phyloP scores from a whole-genome alignment of 345 rosid species.

The Salix arbutifolia region DNA sequence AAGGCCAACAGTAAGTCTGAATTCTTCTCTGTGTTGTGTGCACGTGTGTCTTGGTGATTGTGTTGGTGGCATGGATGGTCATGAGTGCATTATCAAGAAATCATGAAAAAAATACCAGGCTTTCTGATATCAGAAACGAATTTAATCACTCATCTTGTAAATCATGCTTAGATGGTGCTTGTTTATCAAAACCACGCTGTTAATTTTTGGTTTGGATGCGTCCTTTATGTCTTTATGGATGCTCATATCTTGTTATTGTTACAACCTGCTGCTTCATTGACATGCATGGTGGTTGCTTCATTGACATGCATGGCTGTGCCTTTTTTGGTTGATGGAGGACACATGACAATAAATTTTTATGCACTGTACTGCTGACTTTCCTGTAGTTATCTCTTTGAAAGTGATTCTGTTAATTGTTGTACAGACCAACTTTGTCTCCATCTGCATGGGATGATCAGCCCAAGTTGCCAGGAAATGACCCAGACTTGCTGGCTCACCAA shows the following conservation, averaged over 20 bases:
- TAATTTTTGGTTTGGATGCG: slow-evolving; percentile 3
- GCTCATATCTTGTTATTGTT: background rate
- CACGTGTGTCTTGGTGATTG: background rate
- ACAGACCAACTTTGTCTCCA: slow-evolving; percentile 44
- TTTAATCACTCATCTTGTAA: background rate
- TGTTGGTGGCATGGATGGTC: background rate
- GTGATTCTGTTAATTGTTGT: background rate
- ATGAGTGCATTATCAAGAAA: background rate
- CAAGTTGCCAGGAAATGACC: slow-evolving; percentile 31
- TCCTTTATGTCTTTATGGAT: background rate
- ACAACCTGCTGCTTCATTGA: background rate
- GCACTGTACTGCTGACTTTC: background rate
- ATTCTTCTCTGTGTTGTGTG: slow-evolving; percentile 1
- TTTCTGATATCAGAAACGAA: background rate
- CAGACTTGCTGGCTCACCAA: slow-evolving; percentile 27
- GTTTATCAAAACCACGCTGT: background rate
- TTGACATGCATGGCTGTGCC: background rate
- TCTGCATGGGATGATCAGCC: slow-evolving; percentile 34
- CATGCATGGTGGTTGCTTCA: background rate
- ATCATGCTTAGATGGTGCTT: background rate
- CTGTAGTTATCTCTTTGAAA: background rate
- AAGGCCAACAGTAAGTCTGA: slow-evolving; percentile 37
- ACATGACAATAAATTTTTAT: background rate
- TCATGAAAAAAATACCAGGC: background rate
- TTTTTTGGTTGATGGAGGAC: background rate